Base-by-base conservation (phyloP, 352 stramenopile species). In the Pythium angustatum region DNA sequence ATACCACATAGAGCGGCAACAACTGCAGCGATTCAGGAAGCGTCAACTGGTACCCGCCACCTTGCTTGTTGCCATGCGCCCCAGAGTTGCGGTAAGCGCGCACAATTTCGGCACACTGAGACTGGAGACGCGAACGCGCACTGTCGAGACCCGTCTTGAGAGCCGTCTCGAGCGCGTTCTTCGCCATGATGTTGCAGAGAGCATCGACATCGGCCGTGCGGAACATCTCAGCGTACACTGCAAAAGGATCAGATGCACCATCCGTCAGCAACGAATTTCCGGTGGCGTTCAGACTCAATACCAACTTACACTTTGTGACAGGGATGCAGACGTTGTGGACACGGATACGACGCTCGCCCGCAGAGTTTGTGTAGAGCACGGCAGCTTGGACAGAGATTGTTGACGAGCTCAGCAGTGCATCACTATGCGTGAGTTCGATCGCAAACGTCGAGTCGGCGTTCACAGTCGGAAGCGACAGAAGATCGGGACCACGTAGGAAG, bases 351-450 rank as follows among this genome's bases (percentile, higher is more conserved):
- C 98, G 89, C 75, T 99, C 93, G 30, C 97, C 97, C 9, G 88
- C 84, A 27, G 92, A 98, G 61, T 95, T 99, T 2, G 98, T 99
- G 77, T 99, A 99, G 57, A 99, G 82, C 60, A 99, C 73, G 3
- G 94, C 97, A 41, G 94, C 87, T 75, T 99, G 97, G 22, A 99
- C 73, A 1, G 93, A 98, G 38, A 99, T 96, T 33, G 96, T 96
- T 30, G 79, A 91, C 9, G 90, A 97, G 27, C 82, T 97, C 43
- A 99, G 73, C 62, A 98, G 85, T 51, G 93, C 89, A 58, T 99
- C 97, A 67, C 98, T 98, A 76, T 99, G 96, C 52, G 86, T 93
- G 56, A 99, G 90, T 74, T 99, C 97, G 63, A 99, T 90, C 2
- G 82, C 97, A 74, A 98, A 99, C 6, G 97, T 95, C 22, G 93